Percentiles rank a stretch among this genome's conserved stretches.
These are phyloP conservation scores for Sporothrix curviconia DNA, from an alignment of 2,329 filamentous ascomycete genomes.

Conservation along the genomic window DNA sequence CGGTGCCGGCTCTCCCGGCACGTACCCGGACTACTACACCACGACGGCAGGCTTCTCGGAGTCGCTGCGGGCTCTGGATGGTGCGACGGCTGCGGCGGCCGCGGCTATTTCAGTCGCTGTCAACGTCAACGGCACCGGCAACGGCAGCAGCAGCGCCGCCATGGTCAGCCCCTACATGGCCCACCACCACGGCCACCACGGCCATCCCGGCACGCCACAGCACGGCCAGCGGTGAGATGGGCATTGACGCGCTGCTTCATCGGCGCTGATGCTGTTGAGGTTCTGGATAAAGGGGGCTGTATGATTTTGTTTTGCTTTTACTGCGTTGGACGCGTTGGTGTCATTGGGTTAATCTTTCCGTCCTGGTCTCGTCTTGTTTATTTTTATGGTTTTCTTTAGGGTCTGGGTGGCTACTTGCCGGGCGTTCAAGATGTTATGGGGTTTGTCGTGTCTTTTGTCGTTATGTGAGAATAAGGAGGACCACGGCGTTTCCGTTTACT, in stretches of 20 bases:
- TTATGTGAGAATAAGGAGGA: not conserved
- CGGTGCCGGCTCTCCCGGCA: constrained; percentile 9
- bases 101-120: not conserved
- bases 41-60: constrained; percentile 42
- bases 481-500: not conserved
- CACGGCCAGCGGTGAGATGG: constrained; percentile 51
- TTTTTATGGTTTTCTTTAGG: not conserved
- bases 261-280: constrained; percentile 1
- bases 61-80: constrained; percentile 32
- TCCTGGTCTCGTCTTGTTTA: not conserved
- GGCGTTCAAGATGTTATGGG: not conserved
- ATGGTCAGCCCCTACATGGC: constrained; percentile 41
- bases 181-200: constrained; percentile 38
- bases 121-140: not conserved
- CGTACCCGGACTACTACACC: constrained; percentile 23
- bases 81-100: not conserved
- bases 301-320: not conserved
- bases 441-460: no score
- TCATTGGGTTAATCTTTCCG: not conserved
- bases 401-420: not conserved
- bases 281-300: no score
- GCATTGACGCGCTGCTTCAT: constrained; percentile 40
- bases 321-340: not conserved
- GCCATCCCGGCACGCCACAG: constrained; percentile 48
- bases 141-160: not conserved